Evolutionary conservation across 2,329 filamentous ascomycete species (phyloP), one percentile per base, ranked within the genome.

Genomic region (Aspergillus brunneoviolaceus): DNA sequence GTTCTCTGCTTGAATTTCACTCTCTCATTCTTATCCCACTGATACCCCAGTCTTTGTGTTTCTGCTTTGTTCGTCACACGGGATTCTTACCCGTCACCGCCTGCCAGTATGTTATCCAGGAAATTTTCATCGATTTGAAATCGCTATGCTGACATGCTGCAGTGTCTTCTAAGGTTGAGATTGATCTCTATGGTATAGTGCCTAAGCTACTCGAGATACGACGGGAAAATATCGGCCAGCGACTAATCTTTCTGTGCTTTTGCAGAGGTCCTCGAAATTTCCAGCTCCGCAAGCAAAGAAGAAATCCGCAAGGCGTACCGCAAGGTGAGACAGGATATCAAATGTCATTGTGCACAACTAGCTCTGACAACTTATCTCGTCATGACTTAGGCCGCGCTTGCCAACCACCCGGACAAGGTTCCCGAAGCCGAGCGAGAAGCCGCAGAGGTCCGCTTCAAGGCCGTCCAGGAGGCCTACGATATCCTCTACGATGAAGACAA

Each of bases 401-500:
- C 87, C 74, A 90, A 92, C 73, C 95, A 99, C 73, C 95, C 95
- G 51, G 95, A 99, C 80, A 99, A 99, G 81, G 95, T 96, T 59
- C 83, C 92, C 68, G 91, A 94, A 77, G 87, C 90, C 29, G 87
- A 93, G 72, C 89, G 94, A 68, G 88, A 88, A 73, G 90, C 89
- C 67, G 92, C 95, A 62, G 95, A 98, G 76, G 84, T 88, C 72
- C 92, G 89, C 73, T 99, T 99, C 87, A 99, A 99, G 80, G 82
- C 88, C 58, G 89, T 96, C 60, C 93, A 90, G 61, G 89, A 96
- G 79, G 95, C 95, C 69, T 99, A 99, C 82, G 95, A 99, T 75
- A 98, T 99, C 74, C 91, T 99, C 58, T 89, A 87, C 79, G 94
- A 99, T 82, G 94, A 98, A 64, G 87, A 98, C 63, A 97, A 96